phyloP scores from a whole-genome alignment of 108 stramenopile species.

The Pseudonitzschia multistriata region DNA sequence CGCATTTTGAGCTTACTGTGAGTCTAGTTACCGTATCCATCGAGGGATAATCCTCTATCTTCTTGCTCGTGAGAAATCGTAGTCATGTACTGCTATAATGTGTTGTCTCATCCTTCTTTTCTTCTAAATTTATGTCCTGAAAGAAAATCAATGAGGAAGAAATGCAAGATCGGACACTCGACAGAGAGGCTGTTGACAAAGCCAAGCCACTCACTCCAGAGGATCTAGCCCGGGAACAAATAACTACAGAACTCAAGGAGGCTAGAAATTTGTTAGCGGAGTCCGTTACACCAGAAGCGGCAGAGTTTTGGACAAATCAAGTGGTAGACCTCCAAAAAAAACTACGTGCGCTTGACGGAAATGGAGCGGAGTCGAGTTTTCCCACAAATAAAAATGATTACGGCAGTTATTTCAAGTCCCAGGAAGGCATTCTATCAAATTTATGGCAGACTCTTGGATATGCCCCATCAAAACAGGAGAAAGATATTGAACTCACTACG shows the following conservation, averaged over 20 bases:
- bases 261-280: constrained; percentile 66
- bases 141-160: too few species aligned
- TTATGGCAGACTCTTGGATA: constrained; percentile 14
- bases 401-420: constrained; percentile 5
- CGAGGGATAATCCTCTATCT: neutral
- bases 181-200: constrained; percentile 12
- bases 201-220: constrained; percentile 34
- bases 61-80: neutral
- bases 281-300: constrained; percentile 69
- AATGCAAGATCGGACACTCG: neutral
- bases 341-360: constrained; percentile 39
- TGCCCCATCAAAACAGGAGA: neutral
- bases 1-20: constrained; percentile 22
- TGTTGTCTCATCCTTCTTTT: neutral
- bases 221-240: constrained; percentile 57
- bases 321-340: constrained; percentile 61
- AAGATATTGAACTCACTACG: neutral
- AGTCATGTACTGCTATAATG: neutral
- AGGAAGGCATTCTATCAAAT: neutral
- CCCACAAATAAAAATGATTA: neutral
- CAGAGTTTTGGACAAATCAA: constrained; percentile 73
- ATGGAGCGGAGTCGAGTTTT: constrained; percentile 1
- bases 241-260: constrained; percentile 71
- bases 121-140: neutral
- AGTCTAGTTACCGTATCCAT: neutral